These are phyloP conservation scores for Eutrema yunnanense DNA, from an alignment of 345 rosid genomes.

Conservation along the genomic window DNA sequence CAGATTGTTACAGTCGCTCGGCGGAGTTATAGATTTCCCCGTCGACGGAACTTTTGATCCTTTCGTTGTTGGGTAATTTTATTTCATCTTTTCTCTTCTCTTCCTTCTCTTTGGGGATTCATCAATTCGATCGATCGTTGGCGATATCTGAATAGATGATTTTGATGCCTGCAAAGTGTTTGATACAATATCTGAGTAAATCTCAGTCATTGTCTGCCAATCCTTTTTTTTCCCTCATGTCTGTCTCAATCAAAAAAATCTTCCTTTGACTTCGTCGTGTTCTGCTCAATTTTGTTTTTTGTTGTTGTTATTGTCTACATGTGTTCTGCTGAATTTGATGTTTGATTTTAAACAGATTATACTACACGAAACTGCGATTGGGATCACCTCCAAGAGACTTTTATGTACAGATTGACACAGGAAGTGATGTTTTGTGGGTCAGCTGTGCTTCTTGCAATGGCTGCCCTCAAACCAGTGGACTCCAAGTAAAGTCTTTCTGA, in stretches of 20 bases:
- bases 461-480: constrained; percentile 79
- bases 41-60: constrained; percentile 86
- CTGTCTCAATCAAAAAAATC: background rate
- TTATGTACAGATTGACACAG: constrained; percentile 90
- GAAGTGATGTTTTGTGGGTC: constrained; percentile 97
- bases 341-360: constrained; percentile 48
- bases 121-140: background rate
- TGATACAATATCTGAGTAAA: constrained; percentile 5
- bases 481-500: constrained; percentile 44
- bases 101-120: background rate
- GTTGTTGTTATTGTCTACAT: too few species aligned
- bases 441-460: constrained; percentile 82
- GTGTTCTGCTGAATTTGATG: background rate
- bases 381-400: constrained; percentile 88
- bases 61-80: constrained; percentile 67
- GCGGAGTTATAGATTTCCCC: constrained; percentile 67
- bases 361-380: constrained; percentile 69
- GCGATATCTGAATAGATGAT: background rate
- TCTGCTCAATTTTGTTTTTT: background rate
- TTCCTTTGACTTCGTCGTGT: background rate
- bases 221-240: background rate
- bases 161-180: constrained; percentile 9
- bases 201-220: background rate
- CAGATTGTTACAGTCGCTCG: constrained; percentile 63
- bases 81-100: background rate